phyloP scores from a whole-genome alignment of 2,329 filamentous ascomycete species.

The Xylaria sp. region DNA sequence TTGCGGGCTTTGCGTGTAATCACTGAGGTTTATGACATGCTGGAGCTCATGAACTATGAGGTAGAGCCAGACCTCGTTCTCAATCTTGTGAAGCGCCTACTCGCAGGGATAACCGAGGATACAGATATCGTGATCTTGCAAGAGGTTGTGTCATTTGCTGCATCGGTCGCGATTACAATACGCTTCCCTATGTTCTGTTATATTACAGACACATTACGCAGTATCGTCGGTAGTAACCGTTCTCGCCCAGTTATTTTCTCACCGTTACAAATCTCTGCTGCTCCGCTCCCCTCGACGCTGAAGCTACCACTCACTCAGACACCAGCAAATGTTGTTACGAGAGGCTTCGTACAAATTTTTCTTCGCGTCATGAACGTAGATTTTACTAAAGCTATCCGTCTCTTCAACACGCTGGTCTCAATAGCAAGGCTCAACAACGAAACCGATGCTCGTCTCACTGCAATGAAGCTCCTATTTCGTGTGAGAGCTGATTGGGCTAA shows the following conservation, averaged over 20 bases:
- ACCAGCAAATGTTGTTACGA: conserved; percentile 75
- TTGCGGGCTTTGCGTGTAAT: conserved; percentile 70
- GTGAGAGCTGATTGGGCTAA: conserved; percentile 84
- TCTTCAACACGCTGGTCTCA: conserved; percentile 71
- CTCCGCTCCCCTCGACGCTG: conserved; percentile 35
- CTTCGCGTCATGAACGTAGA: conserved; percentile 75
- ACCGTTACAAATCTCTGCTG: conserved; percentile 38
- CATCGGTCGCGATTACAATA: conserved; percentile 70
- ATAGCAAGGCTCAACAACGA: conserved; percentile 71
- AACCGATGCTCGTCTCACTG: conserved; percentile 75
- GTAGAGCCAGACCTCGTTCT: conserved; percentile 67
- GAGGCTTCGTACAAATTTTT: conserved; percentile 79
- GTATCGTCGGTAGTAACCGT: conserved; percentile 61
- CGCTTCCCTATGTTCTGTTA: conserved; percentile 68
- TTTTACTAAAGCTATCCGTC: conserved; percentile 68
- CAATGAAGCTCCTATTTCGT: conserved; percentile 82
- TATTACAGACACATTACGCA: conserved; percentile 63
- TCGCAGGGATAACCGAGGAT: conserved; percentile 70
- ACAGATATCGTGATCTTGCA: conserved; percentile 72
- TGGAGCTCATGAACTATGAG: conserved; percentile 67
- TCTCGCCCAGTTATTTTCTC: conserved; percentile 55
- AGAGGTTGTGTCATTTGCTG: conserved; percentile 71
- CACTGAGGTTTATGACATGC: conserved; percentile 67
- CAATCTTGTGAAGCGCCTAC: conserved; percentile 68
- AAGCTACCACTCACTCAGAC: conserved; percentile 56